Evolutionary conservation across 2,329 filamentous ascomycete genomes (phyloP).

Genomic region (Arthrobotrys conoides): DNA sequence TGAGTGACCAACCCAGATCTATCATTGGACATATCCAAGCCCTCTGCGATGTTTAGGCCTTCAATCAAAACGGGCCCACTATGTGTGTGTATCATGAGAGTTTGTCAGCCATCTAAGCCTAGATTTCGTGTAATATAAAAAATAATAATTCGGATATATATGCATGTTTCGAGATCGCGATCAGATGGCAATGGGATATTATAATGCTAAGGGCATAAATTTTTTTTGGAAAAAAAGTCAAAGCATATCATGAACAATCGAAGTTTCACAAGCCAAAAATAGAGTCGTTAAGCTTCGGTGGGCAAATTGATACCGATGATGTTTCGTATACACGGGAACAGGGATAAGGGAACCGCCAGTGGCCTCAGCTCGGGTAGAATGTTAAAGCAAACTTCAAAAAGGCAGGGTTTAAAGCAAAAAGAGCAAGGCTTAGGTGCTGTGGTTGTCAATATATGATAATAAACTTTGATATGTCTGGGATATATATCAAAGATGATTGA

Average conservation of each 20-base stretch:
- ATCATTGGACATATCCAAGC: conserved; percentile 62
- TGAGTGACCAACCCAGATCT: conserved; percentile 61
- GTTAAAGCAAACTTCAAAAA: neutral
- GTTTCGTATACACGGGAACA: conserved; percentile 13
- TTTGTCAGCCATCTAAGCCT: conserved; percentile 28
- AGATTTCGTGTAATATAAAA: conserved; percentile 36
- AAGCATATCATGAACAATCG: conserved; percentile 22
- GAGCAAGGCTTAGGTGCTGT: neutral
- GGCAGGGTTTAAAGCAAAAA: neutral
- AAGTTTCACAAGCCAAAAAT: conserved; percentile 35
- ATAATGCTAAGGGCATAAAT: neutral
- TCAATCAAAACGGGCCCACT: conserved; percentile 64
- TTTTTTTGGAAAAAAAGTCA: neutral
- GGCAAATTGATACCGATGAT: neutral
- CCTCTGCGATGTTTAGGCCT: conserved; percentile 64
- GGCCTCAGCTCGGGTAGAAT: conserved; percentile 5
- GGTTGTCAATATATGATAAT: neutral
- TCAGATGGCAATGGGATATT: conserved; percentile 23
- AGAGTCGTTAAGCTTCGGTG: neutral
- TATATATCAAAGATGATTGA: neutral
- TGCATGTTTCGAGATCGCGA: conserved; percentile 35
- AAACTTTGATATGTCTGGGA: neutral
- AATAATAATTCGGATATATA: neutral
- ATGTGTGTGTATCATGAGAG: conserved; percentile 1
- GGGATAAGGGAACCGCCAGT: neutral